Evolutionary conservation across 176 grass and related monocot genomes (phyloP).

Genomic region (Coix lacrymajobi): DNA sequence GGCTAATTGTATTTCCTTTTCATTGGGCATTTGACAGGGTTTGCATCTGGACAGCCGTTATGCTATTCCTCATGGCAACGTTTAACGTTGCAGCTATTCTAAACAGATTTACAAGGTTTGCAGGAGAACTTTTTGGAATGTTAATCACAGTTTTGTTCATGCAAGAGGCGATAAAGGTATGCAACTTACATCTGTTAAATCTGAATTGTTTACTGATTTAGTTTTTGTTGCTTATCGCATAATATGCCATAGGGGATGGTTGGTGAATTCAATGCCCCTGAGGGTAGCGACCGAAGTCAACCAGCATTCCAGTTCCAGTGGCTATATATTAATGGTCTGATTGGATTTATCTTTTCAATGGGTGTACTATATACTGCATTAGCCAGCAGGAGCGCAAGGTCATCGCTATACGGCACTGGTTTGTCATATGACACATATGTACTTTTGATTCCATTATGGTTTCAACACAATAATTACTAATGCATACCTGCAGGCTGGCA

Average conservation of each 20-base stretch:
- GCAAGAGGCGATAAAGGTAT: constrained; percentile 71
- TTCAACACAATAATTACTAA: constrained; percentile 14
- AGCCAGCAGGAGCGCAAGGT: constrained; percentile 46
- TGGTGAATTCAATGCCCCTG: constrained; percentile 65
- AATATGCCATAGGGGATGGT: constrained; percentile 46
- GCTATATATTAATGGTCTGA: constrained; percentile 73
- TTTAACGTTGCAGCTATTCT: constrained; percentile 64
- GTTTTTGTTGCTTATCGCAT: constrained; percentile 12
- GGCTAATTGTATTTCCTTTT: constrained; percentile 18
- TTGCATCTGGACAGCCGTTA: constrained; percentile 76
- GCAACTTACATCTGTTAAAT: not conserved
- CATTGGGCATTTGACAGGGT: constrained; percentile 43
- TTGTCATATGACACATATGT: constrained; percentile 13
- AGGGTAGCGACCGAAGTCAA: constrained; percentile 49
- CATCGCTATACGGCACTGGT: constrained; percentile 79
- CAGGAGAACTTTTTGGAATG: constrained; percentile 90
- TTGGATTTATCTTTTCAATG: constrained; percentile 67
- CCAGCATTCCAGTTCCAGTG: constrained; percentile 51
- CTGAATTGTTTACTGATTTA: not conserved
- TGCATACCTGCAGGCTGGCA: constrained; percentile 59
- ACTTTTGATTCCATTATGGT: constrained; percentile 2
- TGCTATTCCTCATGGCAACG: constrained; percentile 68
- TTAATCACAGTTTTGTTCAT: constrained; percentile 81
- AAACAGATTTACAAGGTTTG: constrained; percentile 87
- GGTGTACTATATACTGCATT: constrained; percentile 62